Evolutionary conservation across 306 rosid genomes (phyloP).

Genomic region (Arachis hypogaea): DNA sequence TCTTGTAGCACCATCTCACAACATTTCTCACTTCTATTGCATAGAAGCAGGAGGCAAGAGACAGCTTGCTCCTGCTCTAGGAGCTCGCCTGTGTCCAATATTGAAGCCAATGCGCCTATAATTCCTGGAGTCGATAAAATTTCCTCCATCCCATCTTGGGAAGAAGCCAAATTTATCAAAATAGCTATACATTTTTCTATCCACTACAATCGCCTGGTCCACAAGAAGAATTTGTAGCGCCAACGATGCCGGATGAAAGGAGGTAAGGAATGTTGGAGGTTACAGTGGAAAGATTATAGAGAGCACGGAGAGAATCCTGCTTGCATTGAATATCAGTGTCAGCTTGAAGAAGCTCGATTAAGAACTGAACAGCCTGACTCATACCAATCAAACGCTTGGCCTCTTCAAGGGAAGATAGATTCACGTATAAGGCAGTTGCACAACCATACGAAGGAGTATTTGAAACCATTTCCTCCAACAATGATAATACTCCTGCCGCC

Average conservation of each 20-base stretch:
- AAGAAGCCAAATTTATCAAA: constrained; percentile 75
- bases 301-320: constrained; percentile 85
- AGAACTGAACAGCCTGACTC: constrained; percentile 75
- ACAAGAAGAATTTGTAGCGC: constrained; percentile 68
- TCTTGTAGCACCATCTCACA: constrained; percentile 87
- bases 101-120: constrained; percentile 61
- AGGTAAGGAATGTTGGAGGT: constrained; percentile 71
- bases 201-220: constrained; percentile 59
- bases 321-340: constrained; percentile 65
- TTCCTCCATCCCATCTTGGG: constrained; percentile 68
- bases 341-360: constrained; percentile 63
- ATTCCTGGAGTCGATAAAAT: constrained; percentile 61
- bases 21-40: constrained; percentile 75
- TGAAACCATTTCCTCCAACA: constrained; percentile 82
- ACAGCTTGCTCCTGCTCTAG: constrained; percentile 92
- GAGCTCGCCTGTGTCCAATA: constrained; percentile 74
- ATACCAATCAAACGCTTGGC: constrained; percentile 77
- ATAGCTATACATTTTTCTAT: constrained; percentile 81
- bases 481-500: constrained; percentile 65
- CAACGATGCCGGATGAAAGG: constrained; percentile 64
- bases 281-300: constrained; percentile 75
- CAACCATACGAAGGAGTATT: constrained; percentile 61
- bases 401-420: constrained; percentile 87
- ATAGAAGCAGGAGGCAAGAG: constrained; percentile 75
- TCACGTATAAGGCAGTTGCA: constrained; percentile 84